Evolutionary conservation across 495 filamentous ascomycete species (phyloP), one percentile per base, ranked within the genome.

Genomic region (Xylaria castorea): DNA sequence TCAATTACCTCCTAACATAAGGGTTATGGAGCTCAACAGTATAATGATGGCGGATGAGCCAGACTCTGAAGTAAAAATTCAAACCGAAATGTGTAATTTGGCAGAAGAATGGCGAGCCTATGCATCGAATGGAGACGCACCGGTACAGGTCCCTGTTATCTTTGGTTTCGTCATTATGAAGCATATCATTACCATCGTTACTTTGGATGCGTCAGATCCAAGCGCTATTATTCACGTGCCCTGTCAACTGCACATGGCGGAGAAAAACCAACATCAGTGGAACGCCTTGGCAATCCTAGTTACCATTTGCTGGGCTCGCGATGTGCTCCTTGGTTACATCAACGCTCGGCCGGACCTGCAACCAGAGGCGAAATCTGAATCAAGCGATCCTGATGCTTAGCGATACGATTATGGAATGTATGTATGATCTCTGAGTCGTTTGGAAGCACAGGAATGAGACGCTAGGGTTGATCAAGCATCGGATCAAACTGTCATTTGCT

Each of bases 231-330:
- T 75, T 20, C 74, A 75, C 16, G 69, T 80, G 22, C 74, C 78
- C 32, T 76, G 73, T 42, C 76, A 75, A 40, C 67, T 80, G 27
- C 73, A 80, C 53, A 66, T 80, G 42, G 77, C 74, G 22, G 78
- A 78, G 66, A 70, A 32, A 58, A 78, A 74, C 38, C 78, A 80
- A 63, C 64, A 76, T 25, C 76, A 78, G 38, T 80, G 78, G 78
- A 80, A 80, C 57, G 74, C 78, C 14, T 62, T 80, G 60, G 78
- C 78, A 22, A 75, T 80, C 20, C 66, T 80, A 71, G 76, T 74
- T 16, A 80, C 78, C n/a, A 57, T 78, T 27, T 80, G 78, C 30
- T 80, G 78, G 78, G 78, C 78, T 27, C 74, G 78, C n/a, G 78
- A 80, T 53, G 62, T 71, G 11, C 73, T 73, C 27, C 40, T 70